phyloP scores from a whole-genome alignment of 2,329 filamentous ascomycete species.

The Ciborinia camelliae region DNA sequence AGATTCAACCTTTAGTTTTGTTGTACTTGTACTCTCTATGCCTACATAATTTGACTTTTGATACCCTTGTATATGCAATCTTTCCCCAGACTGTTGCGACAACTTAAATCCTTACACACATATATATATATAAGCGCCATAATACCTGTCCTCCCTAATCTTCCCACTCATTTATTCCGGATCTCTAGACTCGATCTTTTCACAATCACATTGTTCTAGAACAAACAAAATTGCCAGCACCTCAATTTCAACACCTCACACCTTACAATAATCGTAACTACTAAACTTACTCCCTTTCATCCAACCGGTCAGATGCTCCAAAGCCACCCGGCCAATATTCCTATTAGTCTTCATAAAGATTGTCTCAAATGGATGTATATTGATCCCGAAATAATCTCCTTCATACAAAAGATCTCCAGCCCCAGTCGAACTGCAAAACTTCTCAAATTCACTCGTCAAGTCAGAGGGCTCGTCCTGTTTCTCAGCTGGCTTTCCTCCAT shows the following conservation, averaged over 20 bases:
- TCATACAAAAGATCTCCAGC: slow-evolving; percentile 30
- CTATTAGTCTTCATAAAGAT: slow-evolving; percentile 34
- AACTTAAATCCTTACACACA: too few relatives aligned
- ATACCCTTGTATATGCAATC: slow-evolving; percentile 24
- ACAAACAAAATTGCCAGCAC: background rate
- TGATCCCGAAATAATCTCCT: slow-evolving; percentile 31
- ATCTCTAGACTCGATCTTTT: background rate
- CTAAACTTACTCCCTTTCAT: background rate
- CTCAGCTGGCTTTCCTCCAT: background rate
- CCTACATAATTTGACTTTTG: slow-evolving; percentile 31
- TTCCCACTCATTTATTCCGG: background rate
- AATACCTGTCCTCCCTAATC: too few relatives aligned
- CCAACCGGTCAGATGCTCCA: slow-evolving; percentile 26
- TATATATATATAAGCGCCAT: background rate
- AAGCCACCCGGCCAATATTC: slow-evolving; percentile 24
- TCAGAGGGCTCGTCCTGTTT: background rate
- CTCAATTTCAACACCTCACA: background rate
- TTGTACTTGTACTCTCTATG: background rate
- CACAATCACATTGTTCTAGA: background rate
- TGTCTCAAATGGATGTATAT: slow-evolving; percentile 34
- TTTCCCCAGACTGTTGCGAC: too few relatives aligned
- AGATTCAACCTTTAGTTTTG: slow-evolving; percentile 77
- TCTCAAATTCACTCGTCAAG: background rate
- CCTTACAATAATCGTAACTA: slow-evolving; percentile 3
- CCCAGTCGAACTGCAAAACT: slow-evolving; percentile 3